These are phyloP conservation scores for Penicillium digitatum DNA, from an alignment of 2,329 filamentous ascomycete species.

Conservation along the genomic window DNA sequence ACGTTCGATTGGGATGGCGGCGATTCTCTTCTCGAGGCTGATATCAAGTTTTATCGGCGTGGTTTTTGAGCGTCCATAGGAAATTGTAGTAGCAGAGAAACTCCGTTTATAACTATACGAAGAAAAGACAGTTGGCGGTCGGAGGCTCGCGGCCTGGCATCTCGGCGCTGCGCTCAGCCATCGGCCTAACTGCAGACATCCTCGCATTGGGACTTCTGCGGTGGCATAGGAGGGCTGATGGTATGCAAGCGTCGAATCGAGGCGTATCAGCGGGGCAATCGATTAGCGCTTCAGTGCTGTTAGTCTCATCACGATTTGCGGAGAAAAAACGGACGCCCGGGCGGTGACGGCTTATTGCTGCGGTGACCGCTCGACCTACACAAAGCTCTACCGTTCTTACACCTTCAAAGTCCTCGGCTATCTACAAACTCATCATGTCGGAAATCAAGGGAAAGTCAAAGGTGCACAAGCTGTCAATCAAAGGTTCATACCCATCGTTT, in stretches of 20 bases:
- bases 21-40: conserved; percentile 57
- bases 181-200: conserved; percentile 47
- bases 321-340: conserved; percentile 33
- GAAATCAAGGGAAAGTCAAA: conserved; percentile 69
- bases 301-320: conserved; percentile 16
- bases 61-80: conserved; percentile 20
- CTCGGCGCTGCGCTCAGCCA: conserved; percentile 43
- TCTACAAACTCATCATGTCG: conserved; percentile 34
- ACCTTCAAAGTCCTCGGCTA: neutral
- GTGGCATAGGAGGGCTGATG: conserved; percentile 28
- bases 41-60: conserved; percentile 30
- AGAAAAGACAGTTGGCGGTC: conserved; percentile 24
- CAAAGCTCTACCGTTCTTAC: conserved; percentile 24
- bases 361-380: conserved; percentile 38
- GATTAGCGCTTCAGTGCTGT: neutral
- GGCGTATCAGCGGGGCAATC: neutral
- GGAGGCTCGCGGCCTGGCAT: conserved; percentile 31
- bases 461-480: conserved; percentile 80
- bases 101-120: conserved; percentile 23
- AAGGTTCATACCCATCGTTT: conserved; percentile 29
- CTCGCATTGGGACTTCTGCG: conserved; percentile 43
- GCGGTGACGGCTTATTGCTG: conserved; percentile 35
- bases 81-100: conserved; percentile 32
- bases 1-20: conserved; percentile 49
- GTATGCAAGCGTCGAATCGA: conserved; percentile 2